Percentiles rank a stretch among this genome's conserved stretches.
Conservation (phyloP, 495 filamentous ascomycete species). For the Letharia lupina region DNA sequence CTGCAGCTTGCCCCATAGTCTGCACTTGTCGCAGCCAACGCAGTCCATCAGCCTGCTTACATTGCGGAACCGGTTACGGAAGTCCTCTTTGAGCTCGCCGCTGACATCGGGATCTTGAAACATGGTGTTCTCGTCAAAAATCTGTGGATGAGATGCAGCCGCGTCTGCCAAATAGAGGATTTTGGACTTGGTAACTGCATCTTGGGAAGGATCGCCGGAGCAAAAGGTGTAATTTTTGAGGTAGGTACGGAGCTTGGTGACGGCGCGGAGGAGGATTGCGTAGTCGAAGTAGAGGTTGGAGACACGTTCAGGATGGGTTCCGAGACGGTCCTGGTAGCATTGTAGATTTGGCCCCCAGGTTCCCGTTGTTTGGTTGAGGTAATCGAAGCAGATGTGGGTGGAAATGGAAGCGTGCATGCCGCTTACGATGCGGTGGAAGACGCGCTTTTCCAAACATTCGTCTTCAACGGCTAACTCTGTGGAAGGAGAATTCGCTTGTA, state of each 20-base stretch:
- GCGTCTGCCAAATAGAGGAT: slow-evolving; percentile 61
- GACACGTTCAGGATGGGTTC: slow-evolving; percentile 78
- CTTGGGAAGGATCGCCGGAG: slow-evolving; percentile 71
- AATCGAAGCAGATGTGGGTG: slow-evolving; percentile 93
- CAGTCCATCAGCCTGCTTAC: slow-evolving; percentile 96
- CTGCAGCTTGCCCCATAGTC: slow-evolving; percentile 97
- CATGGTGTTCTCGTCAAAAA: slow-evolving; percentile 94
- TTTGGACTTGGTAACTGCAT: slow-evolving; percentile 67
- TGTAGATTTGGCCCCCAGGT: slow-evolving; percentile 85
- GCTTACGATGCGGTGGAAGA: slow-evolving; percentile 88
- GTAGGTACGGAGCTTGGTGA: slow-evolving; percentile 83
- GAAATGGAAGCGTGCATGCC: slow-evolving; percentile 98
- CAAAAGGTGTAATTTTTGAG: slow-evolving; percentile 85
- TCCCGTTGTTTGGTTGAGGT: slow-evolving; percentile 90
- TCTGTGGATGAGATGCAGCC: slow-evolving; percentile 58
- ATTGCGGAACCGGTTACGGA: slow-evolving; percentile 93
- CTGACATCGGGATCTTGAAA: slow-evolving; percentile 60
- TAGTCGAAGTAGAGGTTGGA: slow-evolving; percentile 99
- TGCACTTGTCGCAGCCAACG: slow-evolving; percentile 97
- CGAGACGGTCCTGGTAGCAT: slow-evolving; percentile 81
- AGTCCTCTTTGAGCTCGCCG: slow-evolving; percentile 85
- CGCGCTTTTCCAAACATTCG: slow-evolving; percentile 92
- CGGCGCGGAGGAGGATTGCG: slow-evolving; percentile 79
- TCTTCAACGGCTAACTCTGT: slow-evolving; percentile 65
- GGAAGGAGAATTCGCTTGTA: slow-evolving; percentile 50